phyloP scores from a whole-genome alignment of 371 early-diverging fungal species.

The Saksenaea oblongispora region DNA sequence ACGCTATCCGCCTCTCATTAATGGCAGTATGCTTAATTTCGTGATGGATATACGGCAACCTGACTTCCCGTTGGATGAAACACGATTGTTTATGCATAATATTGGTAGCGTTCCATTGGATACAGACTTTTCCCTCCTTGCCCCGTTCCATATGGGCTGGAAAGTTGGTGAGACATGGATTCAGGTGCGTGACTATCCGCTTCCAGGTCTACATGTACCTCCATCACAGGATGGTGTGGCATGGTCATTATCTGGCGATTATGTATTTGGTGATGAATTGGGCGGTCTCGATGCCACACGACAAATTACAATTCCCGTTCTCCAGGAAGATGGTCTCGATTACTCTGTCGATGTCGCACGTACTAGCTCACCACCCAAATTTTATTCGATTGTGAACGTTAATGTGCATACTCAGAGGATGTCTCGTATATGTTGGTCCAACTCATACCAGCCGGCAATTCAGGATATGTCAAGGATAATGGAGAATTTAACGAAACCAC shows the following conservation, averaged over 20 bases:
- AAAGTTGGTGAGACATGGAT: slow-evolving; percentile 43
- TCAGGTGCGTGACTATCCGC: slow-evolving; percentile 62
- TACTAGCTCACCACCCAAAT: slow-evolving; percentile 62
- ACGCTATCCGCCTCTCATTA: slow-evolving; percentile 45
- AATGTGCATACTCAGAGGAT: slow-evolving; percentile 40
- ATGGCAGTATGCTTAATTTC: slow-evolving; percentile 33
- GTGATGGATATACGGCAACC: slow-evolving; percentile 38
- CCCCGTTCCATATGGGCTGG: slow-evolving; percentile 54
- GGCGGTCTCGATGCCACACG: slow-evolving; percentile 40
- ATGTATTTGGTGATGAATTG: slow-evolving; percentile 44
- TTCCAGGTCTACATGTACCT: slow-evolving; percentile 59
- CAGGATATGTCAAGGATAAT: slow-evolving; percentile 64
- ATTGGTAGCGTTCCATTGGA: slow-evolving; percentile 62
- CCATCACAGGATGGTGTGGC: slow-evolving; percentile 8
- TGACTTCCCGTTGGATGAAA: slow-evolving; percentile 43
- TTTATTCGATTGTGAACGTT: slow-evolving; percentile 60
- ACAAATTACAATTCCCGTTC: slow-evolving; percentile 17
- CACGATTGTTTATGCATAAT: slow-evolving; percentile 60
- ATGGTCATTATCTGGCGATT: slow-evolving; percentile 47
- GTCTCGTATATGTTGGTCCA: slow-evolving; percentile 57
- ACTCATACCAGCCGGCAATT: slow-evolving; percentile 65
- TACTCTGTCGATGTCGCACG: slow-evolving; percentile 51
- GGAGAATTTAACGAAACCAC: slow-evolving; percentile 65
- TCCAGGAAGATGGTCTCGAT: slow-evolving; percentile 9
- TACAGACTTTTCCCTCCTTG: slow-evolving; percentile 55